Percentiles rank a stretch among this genome's conserved stretches.
phyloP scores from a whole-genome alignment of 495 filamentous ascomycete species.

The Aspergillus sparsus region DNA sequence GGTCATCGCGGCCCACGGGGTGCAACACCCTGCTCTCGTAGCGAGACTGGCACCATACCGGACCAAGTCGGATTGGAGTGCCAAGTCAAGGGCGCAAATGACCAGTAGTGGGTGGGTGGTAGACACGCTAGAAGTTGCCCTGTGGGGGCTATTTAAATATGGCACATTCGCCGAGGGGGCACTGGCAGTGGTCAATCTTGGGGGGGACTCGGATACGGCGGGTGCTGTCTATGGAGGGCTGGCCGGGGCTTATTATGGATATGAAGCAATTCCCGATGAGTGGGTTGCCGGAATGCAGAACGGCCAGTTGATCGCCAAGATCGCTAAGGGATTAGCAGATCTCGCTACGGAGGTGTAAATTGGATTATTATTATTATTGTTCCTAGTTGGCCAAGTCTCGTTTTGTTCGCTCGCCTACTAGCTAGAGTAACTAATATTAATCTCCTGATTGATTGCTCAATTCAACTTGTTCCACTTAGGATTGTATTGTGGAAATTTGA shows the following conservation, averaged over 20 bases:
- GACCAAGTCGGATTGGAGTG: conserved; percentile 23
- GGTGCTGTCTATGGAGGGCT: conserved; percentile 53
- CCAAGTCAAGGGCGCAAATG: conserved; percentile 25
- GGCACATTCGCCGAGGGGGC: conserved; percentile 43
- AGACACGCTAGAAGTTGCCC: conserved; percentile 45
- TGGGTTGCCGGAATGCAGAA: conserved; percentile 40
- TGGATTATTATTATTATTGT: too few relatives aligned
- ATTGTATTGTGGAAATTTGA: too few relatives aligned
- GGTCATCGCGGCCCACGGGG: conserved; percentile 20
- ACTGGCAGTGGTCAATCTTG: conserved; percentile 47
- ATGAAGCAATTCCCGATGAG: conserved; percentile 33
- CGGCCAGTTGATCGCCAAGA: conserved; percentile 19
- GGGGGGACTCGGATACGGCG: conserved; percentile 54
- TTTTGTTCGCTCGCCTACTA: too few relatives aligned
- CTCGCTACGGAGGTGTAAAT: background rate
- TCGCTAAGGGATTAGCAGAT: conserved; percentile 11
- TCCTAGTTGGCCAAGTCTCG: too few relatives aligned
- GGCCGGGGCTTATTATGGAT: conserved; percentile 47
- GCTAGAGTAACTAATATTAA: too few relatives aligned
- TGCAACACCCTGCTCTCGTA: conserved; percentile 26
- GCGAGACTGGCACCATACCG: conserved; percentile 26
- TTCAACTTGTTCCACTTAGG: too few relatives aligned
- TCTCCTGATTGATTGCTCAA: too few relatives aligned
- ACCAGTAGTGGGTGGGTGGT: conserved; percentile 48
- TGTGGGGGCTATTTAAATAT: conserved; percentile 51